Percentiles rank a stretch among this genome's conserved stretches.
Evolutionary conservation across 73 alveolate genomes (phyloP).

Genomic region (Paramecium biaurelia): DNA sequence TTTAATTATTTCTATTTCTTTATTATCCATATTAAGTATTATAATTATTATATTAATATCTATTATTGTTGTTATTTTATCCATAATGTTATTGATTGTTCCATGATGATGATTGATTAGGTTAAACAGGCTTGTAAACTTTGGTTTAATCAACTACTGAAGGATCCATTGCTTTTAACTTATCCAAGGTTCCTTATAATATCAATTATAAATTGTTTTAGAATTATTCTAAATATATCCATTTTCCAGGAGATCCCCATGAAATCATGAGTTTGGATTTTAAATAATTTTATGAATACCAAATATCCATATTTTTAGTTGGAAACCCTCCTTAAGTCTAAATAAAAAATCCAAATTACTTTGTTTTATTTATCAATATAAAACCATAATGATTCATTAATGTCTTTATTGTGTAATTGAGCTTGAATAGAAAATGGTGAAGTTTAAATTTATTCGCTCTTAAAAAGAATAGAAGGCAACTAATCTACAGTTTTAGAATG

Average conservation of each 20-base stretch:
- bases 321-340: constrained; percentile 35
- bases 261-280: neutral
- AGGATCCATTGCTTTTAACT: constrained; percentile 36
- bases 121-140: neutral
- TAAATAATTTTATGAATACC: constrained; percentile 28
- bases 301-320: constrained; percentile 13
- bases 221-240: constrained; percentile 13
- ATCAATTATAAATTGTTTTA: neutral
- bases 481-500: neutral
- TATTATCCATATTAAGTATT: neutral
- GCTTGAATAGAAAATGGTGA: neutral
- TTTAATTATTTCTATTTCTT: constrained; percentile 3
- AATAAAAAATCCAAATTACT: constrained; percentile 28
- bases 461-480: neutral
- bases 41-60: neutral
- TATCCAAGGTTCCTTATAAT: neutral
- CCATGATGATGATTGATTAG: neutral
- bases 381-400: constrained; percentile 1
- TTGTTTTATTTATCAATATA: constrained; percentile 11
- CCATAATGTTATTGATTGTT: neutral
- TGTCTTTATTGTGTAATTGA: neutral
- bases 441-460: neutral
- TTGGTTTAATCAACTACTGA: neutral
- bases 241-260: neutral
- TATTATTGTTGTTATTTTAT: neutral